These are phyloP conservation scores for Torulaspora microellipsoides DNA, from an alignment of 805 yeast genomes.

Conservation along the genomic window DNA sequence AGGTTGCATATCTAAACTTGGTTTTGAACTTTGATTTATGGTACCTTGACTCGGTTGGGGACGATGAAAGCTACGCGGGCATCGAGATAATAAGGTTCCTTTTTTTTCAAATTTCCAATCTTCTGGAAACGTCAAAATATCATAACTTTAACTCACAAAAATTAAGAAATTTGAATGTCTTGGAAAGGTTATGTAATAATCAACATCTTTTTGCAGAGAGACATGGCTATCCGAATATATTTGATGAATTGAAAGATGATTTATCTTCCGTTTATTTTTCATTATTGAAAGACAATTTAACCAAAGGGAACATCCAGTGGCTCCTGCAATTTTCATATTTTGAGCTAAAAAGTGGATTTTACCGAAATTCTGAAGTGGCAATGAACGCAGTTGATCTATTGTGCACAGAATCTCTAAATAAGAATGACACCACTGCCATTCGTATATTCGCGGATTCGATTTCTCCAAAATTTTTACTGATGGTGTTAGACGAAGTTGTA, in stretches of 20 bases:
- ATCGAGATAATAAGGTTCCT: slow-evolving; percentile 48
- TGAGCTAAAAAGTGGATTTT: slow-evolving; percentile 38
- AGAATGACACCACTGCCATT: slow-evolving; percentile 42
- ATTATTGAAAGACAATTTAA: slow-evolving; percentile 44
- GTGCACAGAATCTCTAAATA: slow-evolving; percentile 36
- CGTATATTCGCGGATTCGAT: slow-evolving; percentile 46
- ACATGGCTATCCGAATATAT: slow-evolving; percentile 37
- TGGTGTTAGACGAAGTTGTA: slow-evolving; percentile 38
- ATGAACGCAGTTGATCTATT: slow-evolving; percentile 30
- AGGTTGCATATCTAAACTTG: slow-evolving; percentile 51
- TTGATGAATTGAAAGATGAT: slow-evolving; percentile 35
- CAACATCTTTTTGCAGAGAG: slow-evolving; percentile 35
- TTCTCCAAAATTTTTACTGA: slow-evolving; percentile 62
- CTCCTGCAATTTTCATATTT: slow-evolving; percentile 49
- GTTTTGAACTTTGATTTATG: slow-evolving; percentile 63
- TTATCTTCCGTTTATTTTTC: slow-evolving; percentile 20
- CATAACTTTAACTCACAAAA: slow-evolving; percentile 48
- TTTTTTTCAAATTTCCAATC: slow-evolving; percentile 53
- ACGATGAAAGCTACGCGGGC: slow-evolving; percentile 20
- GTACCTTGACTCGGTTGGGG: slow-evolving; percentile 29
- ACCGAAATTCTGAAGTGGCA: slow-evolving; percentile 26
- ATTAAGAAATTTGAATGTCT: slow-evolving; percentile 47
- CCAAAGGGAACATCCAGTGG: slow-evolving; percentile 51
- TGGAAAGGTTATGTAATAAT: slow-evolving; percentile 33
- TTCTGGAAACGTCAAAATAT: slow-evolving; percentile 51